Evolutionary conservation across 257 asterid genomes (phyloP).

Genomic region (Solanum rostratum): DNA sequence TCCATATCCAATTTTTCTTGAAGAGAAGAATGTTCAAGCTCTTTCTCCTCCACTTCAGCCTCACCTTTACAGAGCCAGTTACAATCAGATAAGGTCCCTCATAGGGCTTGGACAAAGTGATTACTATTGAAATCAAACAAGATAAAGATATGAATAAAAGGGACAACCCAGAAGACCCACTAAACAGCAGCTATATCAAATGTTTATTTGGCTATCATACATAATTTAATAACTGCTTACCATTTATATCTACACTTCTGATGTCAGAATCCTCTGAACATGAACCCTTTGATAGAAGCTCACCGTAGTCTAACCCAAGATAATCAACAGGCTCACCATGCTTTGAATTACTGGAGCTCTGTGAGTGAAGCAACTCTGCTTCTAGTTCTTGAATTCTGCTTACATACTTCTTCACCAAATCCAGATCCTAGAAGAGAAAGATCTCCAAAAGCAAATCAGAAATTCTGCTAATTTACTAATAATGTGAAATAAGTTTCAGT

Average conservation of each 20-base stretch:
- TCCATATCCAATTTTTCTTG: constrained; percentile 82
- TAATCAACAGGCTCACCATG: constrained; percentile 25
- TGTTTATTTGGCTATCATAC: neutral
- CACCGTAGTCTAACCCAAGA: constrained; percentile 43
- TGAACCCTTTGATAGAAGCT: constrained; percentile 26
- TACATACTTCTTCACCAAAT: constrained; percentile 53
- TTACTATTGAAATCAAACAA: neutral
- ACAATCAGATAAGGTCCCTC: neutral
- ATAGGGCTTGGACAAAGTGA: neutral
- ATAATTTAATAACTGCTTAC: constrained; percentile 22
- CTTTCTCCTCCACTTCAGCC: constrained; percentile 70
- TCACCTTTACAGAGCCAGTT: constrained; percentile 31
- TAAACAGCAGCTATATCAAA: neutral
- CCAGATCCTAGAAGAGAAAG: constrained; percentile 41
- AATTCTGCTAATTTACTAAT: neutral
- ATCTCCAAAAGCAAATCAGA: neutral
- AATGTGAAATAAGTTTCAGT: neutral
- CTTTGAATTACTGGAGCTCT: constrained; percentile 28
- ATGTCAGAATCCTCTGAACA: constrained; percentile 36
- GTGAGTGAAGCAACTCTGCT: constrained; percentile 44
- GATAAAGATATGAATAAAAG: neutral
- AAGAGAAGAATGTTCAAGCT: constrained; percentile 81
- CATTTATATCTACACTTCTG: constrained; percentile 36
- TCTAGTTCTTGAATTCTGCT: constrained; percentile 74
- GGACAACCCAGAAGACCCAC: neutral